phyloP scores from a whole-genome alignment of 2,329 filamentous ascomycete species.

The Penicillium expansum region DNA sequence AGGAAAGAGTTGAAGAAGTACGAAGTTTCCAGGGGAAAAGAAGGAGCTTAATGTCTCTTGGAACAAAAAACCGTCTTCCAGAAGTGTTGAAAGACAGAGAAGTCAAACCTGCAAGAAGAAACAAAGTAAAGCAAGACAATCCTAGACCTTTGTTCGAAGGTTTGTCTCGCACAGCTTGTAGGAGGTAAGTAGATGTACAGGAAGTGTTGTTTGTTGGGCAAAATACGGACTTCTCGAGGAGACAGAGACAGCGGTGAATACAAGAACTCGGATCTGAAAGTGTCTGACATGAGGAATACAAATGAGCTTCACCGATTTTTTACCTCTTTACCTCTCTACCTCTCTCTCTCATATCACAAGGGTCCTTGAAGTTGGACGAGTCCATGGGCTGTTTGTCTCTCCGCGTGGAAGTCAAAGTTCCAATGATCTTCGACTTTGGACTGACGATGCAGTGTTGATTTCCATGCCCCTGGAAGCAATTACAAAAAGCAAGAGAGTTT shows the following conservation, averaged over 20 bases:
- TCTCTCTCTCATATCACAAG: neutral
- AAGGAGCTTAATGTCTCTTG: slow-evolving; percentile 14
- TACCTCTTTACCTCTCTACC: neutral
- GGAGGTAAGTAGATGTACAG: slow-evolving; percentile 17
- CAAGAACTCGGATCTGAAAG: slow-evolving; percentile 2
- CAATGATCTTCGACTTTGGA: slow-evolving; percentile 20
- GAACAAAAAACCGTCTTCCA: slow-evolving; percentile 26
- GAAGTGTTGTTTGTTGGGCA: slow-evolving; percentile 16
- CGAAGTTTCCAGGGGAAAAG: slow-evolving; percentile 2
- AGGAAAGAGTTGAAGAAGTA: slow-evolving; percentile 2
- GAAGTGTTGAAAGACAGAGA: slow-evolving; percentile 21
- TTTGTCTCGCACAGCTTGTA: slow-evolving; percentile 18
- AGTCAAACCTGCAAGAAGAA: slow-evolving; percentile 13
- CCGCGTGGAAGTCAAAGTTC: neutral
- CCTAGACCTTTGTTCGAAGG: slow-evolving; percentile 24
- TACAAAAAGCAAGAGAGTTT: slow-evolving; percentile 2
- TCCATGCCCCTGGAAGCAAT: slow-evolving; percentile 5
- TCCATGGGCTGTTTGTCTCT: slow-evolving; percentile 19
- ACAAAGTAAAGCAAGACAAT: slow-evolving; percentile 20
- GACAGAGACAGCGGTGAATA: slow-evolving; percentile 18
- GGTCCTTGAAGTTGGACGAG: slow-evolving; percentile 19
- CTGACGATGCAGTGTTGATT: slow-evolving; percentile 20
- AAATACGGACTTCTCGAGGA: slow-evolving; percentile 14
- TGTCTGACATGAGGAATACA: slow-evolving; percentile 7
- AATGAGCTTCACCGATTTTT: slow-evolving; percentile 12